A percentile compares a stretch with the other conserved stretches of the same genome.
phyloP scores from a whole-genome alignment of 768 basidiomycete genomes.

The Boletellus ananiceps region DNA sequence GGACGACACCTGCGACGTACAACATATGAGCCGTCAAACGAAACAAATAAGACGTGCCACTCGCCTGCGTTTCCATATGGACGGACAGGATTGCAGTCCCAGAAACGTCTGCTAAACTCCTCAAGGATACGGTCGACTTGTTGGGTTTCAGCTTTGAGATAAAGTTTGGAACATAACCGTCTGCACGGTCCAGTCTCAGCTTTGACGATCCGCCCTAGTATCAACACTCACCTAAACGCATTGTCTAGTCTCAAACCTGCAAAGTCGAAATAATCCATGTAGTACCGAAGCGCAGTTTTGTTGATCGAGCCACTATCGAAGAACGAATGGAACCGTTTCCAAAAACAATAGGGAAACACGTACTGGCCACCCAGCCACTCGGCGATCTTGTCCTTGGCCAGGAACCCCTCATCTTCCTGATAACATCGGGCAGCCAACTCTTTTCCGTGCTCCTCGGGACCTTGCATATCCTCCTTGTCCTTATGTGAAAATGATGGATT shows the following conservation, averaged over 20 bases:
- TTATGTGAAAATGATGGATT: constrained; percentile 34
- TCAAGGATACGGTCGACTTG: constrained; percentile 96
- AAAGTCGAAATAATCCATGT: constrained; percentile 90
- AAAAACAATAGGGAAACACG: constrained; percentile 35
- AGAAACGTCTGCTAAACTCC: constrained; percentile 85
- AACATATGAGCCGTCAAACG: constrained; percentile 2
- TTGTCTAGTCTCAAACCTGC: constrained; percentile 73
- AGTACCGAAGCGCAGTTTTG: constrained; percentile 67
- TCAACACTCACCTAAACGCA: constrained; percentile 70
- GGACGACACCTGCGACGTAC: constrained; percentile 69
- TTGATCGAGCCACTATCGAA: constrained; percentile 65
- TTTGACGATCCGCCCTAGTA: neutral
- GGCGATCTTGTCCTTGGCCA: constrained; percentile 88
- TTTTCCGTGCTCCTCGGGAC: constrained; percentile 60
- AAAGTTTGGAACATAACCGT: constrained; percentile 86
- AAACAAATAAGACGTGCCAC: constrained; percentile 24
- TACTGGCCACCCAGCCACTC: constrained; percentile 94
- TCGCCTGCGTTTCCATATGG: constrained; percentile 83
- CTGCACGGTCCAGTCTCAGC: constrained; percentile 34
- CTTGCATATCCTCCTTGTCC: constrained; percentile 55
- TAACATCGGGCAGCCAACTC: constrained; percentile 77
- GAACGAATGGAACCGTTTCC: neutral
- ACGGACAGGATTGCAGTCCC: constrained; percentile 80
- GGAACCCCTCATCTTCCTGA: constrained; percentile 79
- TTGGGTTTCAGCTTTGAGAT: constrained; percentile 93